These are phyloP conservation scores for Heracleum sosnowskyi DNA, from an alignment of 129 eudicot genomes.

Conservation along the genomic window DNA sequence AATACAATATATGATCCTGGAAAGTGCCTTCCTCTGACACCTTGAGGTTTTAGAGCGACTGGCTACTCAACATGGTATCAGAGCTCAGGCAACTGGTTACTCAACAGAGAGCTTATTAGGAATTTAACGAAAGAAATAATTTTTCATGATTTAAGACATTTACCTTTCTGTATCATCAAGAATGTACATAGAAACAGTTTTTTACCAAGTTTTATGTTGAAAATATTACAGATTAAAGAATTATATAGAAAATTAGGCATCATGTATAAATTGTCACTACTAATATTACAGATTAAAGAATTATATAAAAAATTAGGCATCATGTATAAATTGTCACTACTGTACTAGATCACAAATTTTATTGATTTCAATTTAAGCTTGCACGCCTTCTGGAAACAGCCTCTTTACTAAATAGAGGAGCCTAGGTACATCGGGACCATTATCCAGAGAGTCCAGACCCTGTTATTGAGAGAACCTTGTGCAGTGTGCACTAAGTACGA, in stretches of 20 bases:
- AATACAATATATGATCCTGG: too few species aligned
- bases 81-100: too few species aligned
- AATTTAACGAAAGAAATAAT: neutral
- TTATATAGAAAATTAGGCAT: neutral
- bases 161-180: neutral
- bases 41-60: too few species aligned
- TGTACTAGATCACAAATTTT: neutral
- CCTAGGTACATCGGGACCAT: neutral
- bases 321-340: neutral
- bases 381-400: neutral
- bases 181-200: neutral
- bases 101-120: too few species aligned
- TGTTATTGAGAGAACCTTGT: neutral
- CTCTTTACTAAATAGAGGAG: neutral
- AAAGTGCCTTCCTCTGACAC: too few species aligned
- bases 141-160: neutral
- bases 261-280: neutral
- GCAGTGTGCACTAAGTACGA: neutral
- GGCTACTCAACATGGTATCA: too few species aligned
- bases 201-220: neutral
- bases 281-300: too few species aligned
- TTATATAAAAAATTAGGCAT: neutral
- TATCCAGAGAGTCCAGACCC: neutral
- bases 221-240: neutral
- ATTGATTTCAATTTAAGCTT: neutral